Evolutionary conservation across 2,329 filamentous ascomycete genomes (phyloP).

Genomic region (Volutella citrinella): DNA sequence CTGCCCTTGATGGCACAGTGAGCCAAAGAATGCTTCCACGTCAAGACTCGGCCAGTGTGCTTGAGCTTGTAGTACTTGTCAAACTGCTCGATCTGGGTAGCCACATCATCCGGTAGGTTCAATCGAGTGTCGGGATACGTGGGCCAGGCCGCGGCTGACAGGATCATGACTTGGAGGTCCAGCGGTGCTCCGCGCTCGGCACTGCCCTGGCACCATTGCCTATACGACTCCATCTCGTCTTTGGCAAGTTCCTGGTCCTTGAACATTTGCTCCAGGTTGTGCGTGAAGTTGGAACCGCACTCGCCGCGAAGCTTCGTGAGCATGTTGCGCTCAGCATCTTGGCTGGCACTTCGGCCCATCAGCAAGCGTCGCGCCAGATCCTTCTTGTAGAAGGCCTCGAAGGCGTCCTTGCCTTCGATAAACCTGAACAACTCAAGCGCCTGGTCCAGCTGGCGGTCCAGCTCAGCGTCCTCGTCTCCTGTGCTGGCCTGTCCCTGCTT

Average conservation of each 20-base stretch:
- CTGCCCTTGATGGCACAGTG: constrained; percentile 81
- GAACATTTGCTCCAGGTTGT: constrained; percentile 99
- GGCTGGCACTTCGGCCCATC: constrained; percentile 88
- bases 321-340: constrained; percentile 96
- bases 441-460: constrained; percentile 89
- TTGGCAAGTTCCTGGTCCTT: constrained; percentile 92
- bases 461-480: constrained; percentile 85
- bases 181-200: constrained; percentile 48
- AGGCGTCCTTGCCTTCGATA: constrained; percentile 94
- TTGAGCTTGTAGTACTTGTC: constrained; percentile 85
- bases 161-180: constrained; percentile 74
- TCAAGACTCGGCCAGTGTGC: constrained; percentile 80
- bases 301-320: constrained; percentile 86
- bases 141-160: constrained; percentile 93
- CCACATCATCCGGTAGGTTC: constrained; percentile 72
- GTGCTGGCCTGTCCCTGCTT: constrained; percentile 63
- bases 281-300: constrained; percentile 90
- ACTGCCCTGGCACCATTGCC: constrained; percentile 58
- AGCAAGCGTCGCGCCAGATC: constrained; percentile 86
- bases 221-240: constrained; percentile 92
- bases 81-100: constrained; percentile 75
- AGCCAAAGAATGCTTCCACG: constrained; percentile 91
- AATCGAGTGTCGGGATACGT: constrained; percentile 75
- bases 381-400: constrained; percentile 99
- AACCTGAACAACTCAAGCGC: constrained; percentile 94